Conservation (phyloP, 345 rosid species). For the Lagerstroemia speciosa region DNA sequence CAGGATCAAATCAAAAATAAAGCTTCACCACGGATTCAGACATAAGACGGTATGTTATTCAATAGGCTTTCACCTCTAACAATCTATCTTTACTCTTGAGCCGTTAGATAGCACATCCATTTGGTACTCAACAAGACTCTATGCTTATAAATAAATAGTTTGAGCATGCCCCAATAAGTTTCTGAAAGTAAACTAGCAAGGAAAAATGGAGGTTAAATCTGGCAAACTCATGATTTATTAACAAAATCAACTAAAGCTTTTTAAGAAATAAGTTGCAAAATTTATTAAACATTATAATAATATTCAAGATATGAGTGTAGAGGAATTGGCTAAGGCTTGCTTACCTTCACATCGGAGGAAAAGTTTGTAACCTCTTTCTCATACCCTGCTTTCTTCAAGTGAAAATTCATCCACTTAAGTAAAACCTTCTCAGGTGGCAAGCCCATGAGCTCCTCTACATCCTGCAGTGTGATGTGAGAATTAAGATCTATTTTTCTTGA, state of each 20-base stretch:
- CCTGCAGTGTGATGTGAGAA: constrained; percentile 33
- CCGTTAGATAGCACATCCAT: too few relatives aligned
- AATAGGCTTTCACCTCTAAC: not conserved
- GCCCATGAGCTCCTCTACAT: constrained; percentile 87
- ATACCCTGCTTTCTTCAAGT: constrained; percentile 89
- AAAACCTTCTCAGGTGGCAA: constrained; percentile 91
- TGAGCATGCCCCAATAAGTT: too few relatives aligned
- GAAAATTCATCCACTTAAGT: constrained; percentile 96
- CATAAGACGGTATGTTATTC: not conserved
- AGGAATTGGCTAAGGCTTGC: too few relatives aligned
- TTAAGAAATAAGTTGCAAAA: too few relatives aligned
- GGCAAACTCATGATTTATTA: too few relatives aligned
- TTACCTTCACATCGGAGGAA: constrained; percentile 91
- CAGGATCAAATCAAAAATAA: not conserved
- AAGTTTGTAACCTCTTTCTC: constrained; percentile 83
- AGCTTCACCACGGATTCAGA: too few relatives aligned
- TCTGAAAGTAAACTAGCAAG: too few relatives aligned
- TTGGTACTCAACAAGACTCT: not conserved
- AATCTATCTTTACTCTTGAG: not conserved
- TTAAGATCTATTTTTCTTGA: not conserved
- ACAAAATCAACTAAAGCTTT: too few relatives aligned
- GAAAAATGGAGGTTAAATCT: too few relatives aligned
- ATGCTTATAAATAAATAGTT: too few relatives aligned
- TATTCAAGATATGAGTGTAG: too few relatives aligned
- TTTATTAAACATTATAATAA: too few relatives aligned